A percentile compares a stretch with the other conserved stretches of the same genome.
phyloP scores from a whole-genome alignment of 441 rosid species.

The Omphalea diandra region DNA sequence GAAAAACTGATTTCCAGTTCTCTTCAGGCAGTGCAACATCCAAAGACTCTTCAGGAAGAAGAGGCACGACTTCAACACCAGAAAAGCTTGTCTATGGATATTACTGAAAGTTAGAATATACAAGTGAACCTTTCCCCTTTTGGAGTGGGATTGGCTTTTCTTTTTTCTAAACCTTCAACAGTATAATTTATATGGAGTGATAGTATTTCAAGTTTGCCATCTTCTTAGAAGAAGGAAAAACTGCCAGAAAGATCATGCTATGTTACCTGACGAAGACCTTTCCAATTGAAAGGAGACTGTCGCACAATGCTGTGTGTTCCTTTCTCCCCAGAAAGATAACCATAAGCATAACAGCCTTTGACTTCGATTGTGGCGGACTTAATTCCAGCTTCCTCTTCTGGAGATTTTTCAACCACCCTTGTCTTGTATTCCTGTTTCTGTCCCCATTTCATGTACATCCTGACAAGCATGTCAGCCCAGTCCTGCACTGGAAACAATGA shows the following conservation, averaged over 20 bases:
- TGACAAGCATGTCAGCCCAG: slow-evolving; percentile 97
- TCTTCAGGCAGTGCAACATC: slow-evolving; percentile 83
- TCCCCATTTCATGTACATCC: slow-evolving; percentile 98
- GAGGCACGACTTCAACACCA: slow-evolving; percentile 96
- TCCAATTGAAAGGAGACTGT: slow-evolving; percentile 94
- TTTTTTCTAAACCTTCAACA: neutral
- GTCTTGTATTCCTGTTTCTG: slow-evolving; percentile 88
- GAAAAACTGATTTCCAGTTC: slow-evolving; percentile 81
- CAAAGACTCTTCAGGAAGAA: slow-evolving; percentile 83
- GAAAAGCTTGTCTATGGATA: slow-evolving; percentile 85
- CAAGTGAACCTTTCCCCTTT: neutral
- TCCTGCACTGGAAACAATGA: slow-evolving; percentile 81
- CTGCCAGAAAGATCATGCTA: neutral
- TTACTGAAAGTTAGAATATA: slow-evolving; percentile 23
- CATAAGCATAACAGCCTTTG: slow-evolving; percentile 88
- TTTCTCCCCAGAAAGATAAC: slow-evolving; percentile 91
- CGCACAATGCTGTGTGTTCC: slow-evolving; percentile 94
- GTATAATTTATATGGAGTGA: neutral
- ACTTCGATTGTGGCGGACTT: slow-evolving; percentile 87
- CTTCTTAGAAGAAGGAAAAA: neutral
- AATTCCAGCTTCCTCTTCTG: slow-evolving; percentile 97
- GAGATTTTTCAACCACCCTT: slow-evolving; percentile 82
- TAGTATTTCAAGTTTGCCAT: neutral
- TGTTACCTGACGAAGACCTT: slow-evolving; percentile 94
- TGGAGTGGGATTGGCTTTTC: neutral